Base-by-base conservation (phyloP, 2,329 filamentous ascomycete genomes). In the Ilyonectria robusta region DNA sequence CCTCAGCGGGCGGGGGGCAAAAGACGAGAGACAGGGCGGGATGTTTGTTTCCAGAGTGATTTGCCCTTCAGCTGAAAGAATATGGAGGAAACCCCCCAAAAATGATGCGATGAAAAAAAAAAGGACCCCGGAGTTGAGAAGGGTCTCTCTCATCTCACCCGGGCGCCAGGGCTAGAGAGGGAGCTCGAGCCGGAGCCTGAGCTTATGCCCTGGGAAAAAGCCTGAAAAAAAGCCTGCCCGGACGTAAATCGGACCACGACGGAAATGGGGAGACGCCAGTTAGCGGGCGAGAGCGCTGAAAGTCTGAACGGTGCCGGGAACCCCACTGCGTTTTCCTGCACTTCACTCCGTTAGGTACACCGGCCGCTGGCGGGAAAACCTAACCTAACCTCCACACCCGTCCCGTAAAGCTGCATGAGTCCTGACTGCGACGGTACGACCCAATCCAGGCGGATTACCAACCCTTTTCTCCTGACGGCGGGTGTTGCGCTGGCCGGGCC, bases 111-210 rank as follows among this genome's bases (percentile, higher is more conserved):
- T 33, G n/a, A n/a, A 59, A 59, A 31, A 44, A 31, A 44, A 47
- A 21, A 65, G 33, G 29, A 60, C 53, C 46, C 53, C 44, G 54
- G 60, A 62, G 17, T 33, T 33, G 31, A 19, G 42, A 15, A 35
- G 59, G 55, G 56, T 42, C 48, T 55, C 42, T 55, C 37, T 63
- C 63, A 53, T 59, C 65, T 65, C 70, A 69, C 62, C 50, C 63
- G 47, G 70, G 59, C 46, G 50, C 35, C 62, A 61, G 50, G 65
- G 53, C 33, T 53, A 51, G 51, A 37, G 53, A 51, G 33, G 37
- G 62, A 64, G 70, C 72, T 72, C 58, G 54, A 70, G 67, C 72
- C 69, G 47, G 65, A 71, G 64, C 53, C 56, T 67, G 65, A 73
- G 66, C 65, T 67, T 48, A 55, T 42, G 47, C 50, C 66, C 48